Conservation (phyloP, 495 filamentous ascomycete genomes). For the Neurospora hispaniola region DNA sequence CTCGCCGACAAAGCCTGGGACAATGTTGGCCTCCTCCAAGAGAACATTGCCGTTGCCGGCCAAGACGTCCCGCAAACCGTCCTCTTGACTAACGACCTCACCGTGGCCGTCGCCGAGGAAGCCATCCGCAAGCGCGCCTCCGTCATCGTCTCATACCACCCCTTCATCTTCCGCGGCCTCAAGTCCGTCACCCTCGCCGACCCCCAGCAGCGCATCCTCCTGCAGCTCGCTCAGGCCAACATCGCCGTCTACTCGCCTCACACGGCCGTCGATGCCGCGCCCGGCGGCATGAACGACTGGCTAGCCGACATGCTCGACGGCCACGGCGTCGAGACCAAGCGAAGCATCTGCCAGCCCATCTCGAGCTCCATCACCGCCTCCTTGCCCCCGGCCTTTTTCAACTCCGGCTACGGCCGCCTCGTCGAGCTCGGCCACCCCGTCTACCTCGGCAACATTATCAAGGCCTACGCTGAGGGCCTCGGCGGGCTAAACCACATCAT, state of each 20-base stretch:
- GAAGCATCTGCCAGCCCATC: slow-evolving; percentile 30
- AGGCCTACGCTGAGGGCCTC: slow-evolving; percentile 29
- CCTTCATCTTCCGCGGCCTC: slow-evolving; percentile 86
- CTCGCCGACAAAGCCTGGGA: slow-evolving; percentile 88
- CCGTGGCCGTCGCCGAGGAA: slow-evolving; percentile 79
- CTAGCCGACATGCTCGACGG: slow-evolving; percentile 67
- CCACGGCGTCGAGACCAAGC: slow-evolving; percentile 13
- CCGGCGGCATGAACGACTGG: slow-evolving; percentile 87
- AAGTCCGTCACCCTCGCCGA: slow-evolving; percentile 79
- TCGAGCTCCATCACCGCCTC: slow-evolving; percentile 21
- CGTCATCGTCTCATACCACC: slow-evolving; percentile 84
- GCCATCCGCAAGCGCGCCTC: slow-evolving; percentile 68
- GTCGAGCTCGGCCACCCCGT: slow-evolving; percentile 51
- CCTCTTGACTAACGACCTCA: slow-evolving; percentile 87
- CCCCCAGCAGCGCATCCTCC: slow-evolving; percentile 73
- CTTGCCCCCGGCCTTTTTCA: slow-evolving; percentile 43
- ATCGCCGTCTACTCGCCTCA: slow-evolving; percentile 95
- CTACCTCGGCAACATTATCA: slow-evolving; percentile 50
- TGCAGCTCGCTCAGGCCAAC: slow-evolving; percentile 75
- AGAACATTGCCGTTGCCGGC: slow-evolving; percentile 15
- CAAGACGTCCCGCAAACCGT: slow-evolving; percentile 27
- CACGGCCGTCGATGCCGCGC: slow-evolving; percentile 83
- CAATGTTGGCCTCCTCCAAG: slow-evolving; percentile 50
- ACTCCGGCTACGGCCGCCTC: slow-evolving; percentile 67
- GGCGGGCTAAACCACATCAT: slow-evolving; percentile 29